Percentiles rank a stretch among this genome's conserved stretches.
phyloP scores from a whole-genome alignment of 768 basidiomycete species.

The Leccinum disarticulatum region DNA sequence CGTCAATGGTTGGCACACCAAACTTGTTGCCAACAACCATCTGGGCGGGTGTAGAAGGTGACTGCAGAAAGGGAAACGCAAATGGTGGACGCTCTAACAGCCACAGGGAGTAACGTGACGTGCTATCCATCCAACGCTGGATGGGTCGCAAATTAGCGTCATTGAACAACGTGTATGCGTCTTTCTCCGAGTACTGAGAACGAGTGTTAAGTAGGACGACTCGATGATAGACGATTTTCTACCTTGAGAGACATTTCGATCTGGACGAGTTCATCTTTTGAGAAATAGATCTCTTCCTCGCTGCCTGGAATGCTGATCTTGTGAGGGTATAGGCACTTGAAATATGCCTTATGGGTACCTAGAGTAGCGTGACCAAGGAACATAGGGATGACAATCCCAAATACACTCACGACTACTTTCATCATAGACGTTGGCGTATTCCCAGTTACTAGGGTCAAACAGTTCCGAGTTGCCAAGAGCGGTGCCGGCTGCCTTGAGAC shows the following conservation, averaged over 20 bases:
- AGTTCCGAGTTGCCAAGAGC: conserved; percentile 64
- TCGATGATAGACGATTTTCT: conserved; percentile 5
- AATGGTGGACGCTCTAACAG: conserved; percentile 87
- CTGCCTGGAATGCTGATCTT: conserved; percentile 50
- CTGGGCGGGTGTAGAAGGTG: conserved; percentile 32
- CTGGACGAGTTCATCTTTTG: conserved; percentile 72
- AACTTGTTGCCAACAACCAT: conserved; percentile 38
- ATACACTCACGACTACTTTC: conserved; percentile 45
- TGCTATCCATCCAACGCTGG: conserved; percentile 79
- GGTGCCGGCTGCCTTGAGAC: conserved; percentile 65
- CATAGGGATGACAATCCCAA: not conserved
- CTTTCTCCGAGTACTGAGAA: conserved; percentile 72
- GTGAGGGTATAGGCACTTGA: conserved; percentile 64
- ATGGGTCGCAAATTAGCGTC: conserved; percentile 79
- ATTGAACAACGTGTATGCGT: conserved; percentile 68
- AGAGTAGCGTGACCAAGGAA: conserved; percentile 4
- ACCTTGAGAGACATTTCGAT: conserved; percentile 92
- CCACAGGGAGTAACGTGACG: conserved; percentile 79
- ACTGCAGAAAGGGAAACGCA: conserved; percentile 61
- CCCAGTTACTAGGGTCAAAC: conserved; percentile 72
- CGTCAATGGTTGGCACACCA: conserved; percentile 66
- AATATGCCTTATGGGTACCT: conserved; percentile 87
- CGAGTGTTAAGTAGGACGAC: conserved; percentile 1
- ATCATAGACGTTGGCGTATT: conserved; percentile 64
- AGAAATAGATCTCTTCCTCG: conserved; percentile 50